Base-by-base conservation (phyloP, 805 yeast species). In the Ogataea ramenticola region DNA sequence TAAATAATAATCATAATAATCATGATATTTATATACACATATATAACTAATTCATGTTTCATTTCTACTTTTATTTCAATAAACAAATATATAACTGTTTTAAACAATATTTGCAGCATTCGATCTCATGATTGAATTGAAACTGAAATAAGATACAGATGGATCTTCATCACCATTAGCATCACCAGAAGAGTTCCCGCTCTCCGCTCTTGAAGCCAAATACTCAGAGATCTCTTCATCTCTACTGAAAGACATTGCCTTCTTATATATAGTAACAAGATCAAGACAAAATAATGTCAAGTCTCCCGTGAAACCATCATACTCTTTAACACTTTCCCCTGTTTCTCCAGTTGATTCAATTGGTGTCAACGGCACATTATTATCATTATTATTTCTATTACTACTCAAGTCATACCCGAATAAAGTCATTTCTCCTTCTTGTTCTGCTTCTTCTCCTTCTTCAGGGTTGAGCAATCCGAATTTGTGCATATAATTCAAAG, bases 271-370 rank as follows among this genome's bases (percentile, higher is more conserved):
- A 4, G 46, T 45, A 6, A 52, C 24, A 9, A 72, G 70, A 42
- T 66, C 62, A 4, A 74, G 55, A 22, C 56, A 57, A 8, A 67
- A 60, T 2, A 71, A 56, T 17, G 55, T 47, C 1, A 68, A 58
- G 24, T 64, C 56, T 0, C 80, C 79, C 36, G 70, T 68, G 47
- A 64, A 71, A 1, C 79, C 79, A 51, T 74, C 77, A 33, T 53
- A 58, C 21, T 52, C 55, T 32, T 51, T 53, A 11, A 33, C 37
- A 12, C 31, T 10, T 26, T 26, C 27, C 12, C n/a, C 32, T 17
- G 30, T 48, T 19, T 44, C 47, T 8, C 17, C 35, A n/a, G 39
- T 20, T 7, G 19, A 15, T 29, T 24, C n/a, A 4, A 17, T 22
- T 39, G 34, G 19, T 11, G 35, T 19, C 7, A 24, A 15, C 14